Evolutionary conservation across 192 early-diverging fungal genomes (phyloP).

Genomic region (Backusella parvicylindrica): DNA sequence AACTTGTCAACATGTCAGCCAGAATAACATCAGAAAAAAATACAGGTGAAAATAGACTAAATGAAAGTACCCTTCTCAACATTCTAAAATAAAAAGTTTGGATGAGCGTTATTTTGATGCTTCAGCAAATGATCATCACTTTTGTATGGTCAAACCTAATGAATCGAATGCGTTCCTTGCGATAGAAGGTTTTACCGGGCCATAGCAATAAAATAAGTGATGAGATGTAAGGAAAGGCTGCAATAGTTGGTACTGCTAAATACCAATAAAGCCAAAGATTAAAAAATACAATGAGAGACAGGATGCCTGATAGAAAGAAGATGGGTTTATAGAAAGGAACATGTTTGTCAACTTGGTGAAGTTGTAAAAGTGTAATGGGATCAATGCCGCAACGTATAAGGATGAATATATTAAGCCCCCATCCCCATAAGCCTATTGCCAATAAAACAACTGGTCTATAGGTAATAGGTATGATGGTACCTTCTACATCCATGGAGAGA

Average conservation of each 20-base stretch:
- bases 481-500: slow-evolving; percentile 10
- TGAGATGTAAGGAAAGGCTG: slow-evolving; percentile 42
- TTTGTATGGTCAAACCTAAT: slow-evolving; percentile 38
- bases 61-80: slow-evolving; percentile 45
- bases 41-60: slow-evolving; percentile 49
- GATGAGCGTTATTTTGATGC: neutral
- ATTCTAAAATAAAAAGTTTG: slow-evolving; percentile 34
- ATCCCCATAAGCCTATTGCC: slow-evolving; percentile 56
- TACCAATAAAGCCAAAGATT: slow-evolving; percentile 49
- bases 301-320: slow-evolving; percentile 41
- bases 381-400: slow-evolving; percentile 43
- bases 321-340: slow-evolving; percentile 37
- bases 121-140: neutral
- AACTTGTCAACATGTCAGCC: slow-evolving; percentile 94
- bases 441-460: slow-evolving; percentile 49
- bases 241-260: slow-evolving; percentile 29
- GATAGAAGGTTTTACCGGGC: slow-evolving; percentile 44
- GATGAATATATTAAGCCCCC: slow-evolving; percentile 53
- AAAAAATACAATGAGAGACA: slow-evolving; percentile 37
- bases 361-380: slow-evolving; percentile 38
- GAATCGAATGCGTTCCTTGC: slow-evolving; percentile 51
- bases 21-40: slow-evolving; percentile 80
- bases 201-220: slow-evolving; percentile 39
- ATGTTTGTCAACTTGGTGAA: slow-evolving; percentile 34
- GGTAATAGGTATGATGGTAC: slow-evolving; percentile 35